These are phyloP conservation scores for Pythium angustatum DNA, from an alignment of 352 stramenopile species.

Conservation along the genomic window DNA sequence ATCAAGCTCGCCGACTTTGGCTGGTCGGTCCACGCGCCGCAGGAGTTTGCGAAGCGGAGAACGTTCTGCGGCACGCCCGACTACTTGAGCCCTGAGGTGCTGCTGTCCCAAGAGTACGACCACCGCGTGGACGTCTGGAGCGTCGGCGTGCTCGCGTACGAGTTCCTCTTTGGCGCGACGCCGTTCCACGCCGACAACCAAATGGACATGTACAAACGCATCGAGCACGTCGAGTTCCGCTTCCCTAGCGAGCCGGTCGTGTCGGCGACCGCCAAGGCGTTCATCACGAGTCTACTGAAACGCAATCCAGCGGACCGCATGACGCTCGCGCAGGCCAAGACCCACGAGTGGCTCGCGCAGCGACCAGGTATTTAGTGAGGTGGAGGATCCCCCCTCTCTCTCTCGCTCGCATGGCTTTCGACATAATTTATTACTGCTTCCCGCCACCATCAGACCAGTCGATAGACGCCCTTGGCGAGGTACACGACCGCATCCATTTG, in stretches of 20 bases:
- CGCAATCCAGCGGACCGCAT: slow-evolving; percentile 58
- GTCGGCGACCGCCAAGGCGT: slow-evolving; percentile 57
- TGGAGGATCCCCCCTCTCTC: too few relatives aligned
- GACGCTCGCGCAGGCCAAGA: slow-evolving; percentile 50
- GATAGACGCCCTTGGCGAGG: slow-evolving; percentile 54
- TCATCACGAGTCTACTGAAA: slow-evolving; percentile 64
- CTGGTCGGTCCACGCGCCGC: slow-evolving; percentile 78
- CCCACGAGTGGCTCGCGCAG: slow-evolving; percentile 66
- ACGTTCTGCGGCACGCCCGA: slow-evolving; percentile 87
- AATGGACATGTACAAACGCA: slow-evolving; percentile 83
- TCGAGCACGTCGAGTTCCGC: slow-evolving; percentile 55
- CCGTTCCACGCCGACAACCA: slow-evolving; percentile 84
- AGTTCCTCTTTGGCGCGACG: slow-evolving; percentile 73
- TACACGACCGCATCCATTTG: slow-evolving; percentile 72
- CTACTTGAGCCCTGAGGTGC: slow-evolving; percentile 85
- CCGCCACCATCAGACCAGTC: slow-evolving; percentile 35
- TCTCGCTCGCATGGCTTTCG: neutral
- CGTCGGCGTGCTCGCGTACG: slow-evolving; percentile 80
- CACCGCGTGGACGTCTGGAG: slow-evolving; percentile 79
- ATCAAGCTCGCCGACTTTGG: slow-evolving; percentile 90
- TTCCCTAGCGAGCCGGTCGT: slow-evolving; percentile 55
- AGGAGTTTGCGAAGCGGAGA: slow-evolving; percentile 52
- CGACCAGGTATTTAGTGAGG: slow-evolving; percentile 31
- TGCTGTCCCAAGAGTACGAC: slow-evolving; percentile 66
- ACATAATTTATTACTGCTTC: slow-evolving; percentile 28